Conservation (phyloP, 2,329 filamentous ascomycete genomes). For the Aureobasidium melanogenum region DNA sequence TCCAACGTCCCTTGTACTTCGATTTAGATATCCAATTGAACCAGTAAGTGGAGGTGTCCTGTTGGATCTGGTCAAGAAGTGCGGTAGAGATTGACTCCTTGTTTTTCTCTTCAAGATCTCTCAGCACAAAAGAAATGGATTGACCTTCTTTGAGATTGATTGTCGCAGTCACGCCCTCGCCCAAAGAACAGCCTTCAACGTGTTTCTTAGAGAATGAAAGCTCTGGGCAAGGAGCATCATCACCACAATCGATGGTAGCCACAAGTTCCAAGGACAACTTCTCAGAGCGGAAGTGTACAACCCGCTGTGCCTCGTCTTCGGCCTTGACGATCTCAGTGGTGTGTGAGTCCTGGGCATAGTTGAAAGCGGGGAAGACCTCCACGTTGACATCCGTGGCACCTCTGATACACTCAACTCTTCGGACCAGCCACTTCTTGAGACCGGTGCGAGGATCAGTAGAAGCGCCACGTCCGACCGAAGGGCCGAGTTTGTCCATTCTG, state of each 20-base stretch:
- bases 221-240: slow-evolving; percentile 42
- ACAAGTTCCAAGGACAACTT: slow-evolving; percentile 56
- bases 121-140: slow-evolving; percentile 58
- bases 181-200: slow-evolving; percentile 41
- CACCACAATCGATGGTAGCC: slow-evolving; percentile 55
- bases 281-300: slow-evolving; percentile 52
- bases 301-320: slow-evolving; percentile 20
- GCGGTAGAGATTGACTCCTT: slow-evolving; percentile 50
- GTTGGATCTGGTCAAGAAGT: slow-evolving; percentile 54
- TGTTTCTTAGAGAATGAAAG: slow-evolving; percentile 49
- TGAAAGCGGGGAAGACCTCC: slow-evolving; percentile 64
- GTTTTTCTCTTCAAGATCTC: slow-evolving; percentile 52
- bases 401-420: slow-evolving; percentile 64
- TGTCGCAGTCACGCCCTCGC: slow-evolving; percentile 54
- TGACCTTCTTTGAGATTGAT: slow-evolving; percentile 58
- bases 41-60: slow-evolving; percentile 64
- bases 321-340: slow-evolving; percentile 45
- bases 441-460: slow-evolving; percentile 38
- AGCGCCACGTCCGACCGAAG: slow-evolving; percentile 13
- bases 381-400: slow-evolving; percentile 57
- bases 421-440: slow-evolving; percentile 62
- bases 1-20: slow-evolving; percentile 63
- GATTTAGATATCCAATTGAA: slow-evolving; percentile 63
- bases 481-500: slow-evolving; percentile 42
- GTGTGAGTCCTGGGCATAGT: slow-evolving; percentile 58